phyloP scores from a whole-genome alignment of 768 basidiomycete genomes.

The Suillus occidentalis region DNA sequence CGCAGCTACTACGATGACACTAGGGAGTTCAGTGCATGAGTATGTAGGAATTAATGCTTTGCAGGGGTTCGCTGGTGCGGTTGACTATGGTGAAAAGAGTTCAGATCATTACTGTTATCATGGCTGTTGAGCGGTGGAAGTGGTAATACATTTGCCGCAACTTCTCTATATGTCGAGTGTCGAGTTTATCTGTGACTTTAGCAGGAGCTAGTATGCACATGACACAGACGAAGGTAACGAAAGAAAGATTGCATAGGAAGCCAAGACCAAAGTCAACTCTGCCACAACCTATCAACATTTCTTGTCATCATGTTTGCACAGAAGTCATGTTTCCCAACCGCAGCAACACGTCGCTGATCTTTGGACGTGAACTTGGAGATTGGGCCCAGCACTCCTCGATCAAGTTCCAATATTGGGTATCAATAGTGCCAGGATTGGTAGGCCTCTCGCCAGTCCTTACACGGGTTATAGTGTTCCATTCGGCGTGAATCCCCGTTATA shows the following conservation, averaged over 20 bases:
- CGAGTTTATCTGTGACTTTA: background rate
- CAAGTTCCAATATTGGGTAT: background rate
- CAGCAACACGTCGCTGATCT: background rate
- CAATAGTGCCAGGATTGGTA: background rate
- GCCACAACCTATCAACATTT: background rate
- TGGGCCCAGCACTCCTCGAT: background rate
- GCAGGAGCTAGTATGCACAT: background rate
- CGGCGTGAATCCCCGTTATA: too few species aligned
- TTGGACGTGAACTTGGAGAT: background rate
- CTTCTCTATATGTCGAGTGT: background rate
- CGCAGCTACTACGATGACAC: conserved; percentile 13
- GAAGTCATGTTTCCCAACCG: conserved; percentile 7
- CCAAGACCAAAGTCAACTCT: background rate
- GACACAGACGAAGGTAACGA: background rate
- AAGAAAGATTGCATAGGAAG: background rate
- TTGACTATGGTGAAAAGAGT: background rate
- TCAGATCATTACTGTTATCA: background rate
- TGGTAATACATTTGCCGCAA: background rate
- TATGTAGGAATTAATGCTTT: background rate
- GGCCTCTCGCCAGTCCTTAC: background rate
- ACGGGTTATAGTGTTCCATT: background rate
- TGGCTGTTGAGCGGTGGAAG: background rate
- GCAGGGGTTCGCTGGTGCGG: background rate
- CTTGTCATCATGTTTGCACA: background rate
- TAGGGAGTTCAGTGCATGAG: background rate